Evolutionary conservation across 441 rosid species (phyloP).

Genomic region (Aleurites moluccanus): DNA sequence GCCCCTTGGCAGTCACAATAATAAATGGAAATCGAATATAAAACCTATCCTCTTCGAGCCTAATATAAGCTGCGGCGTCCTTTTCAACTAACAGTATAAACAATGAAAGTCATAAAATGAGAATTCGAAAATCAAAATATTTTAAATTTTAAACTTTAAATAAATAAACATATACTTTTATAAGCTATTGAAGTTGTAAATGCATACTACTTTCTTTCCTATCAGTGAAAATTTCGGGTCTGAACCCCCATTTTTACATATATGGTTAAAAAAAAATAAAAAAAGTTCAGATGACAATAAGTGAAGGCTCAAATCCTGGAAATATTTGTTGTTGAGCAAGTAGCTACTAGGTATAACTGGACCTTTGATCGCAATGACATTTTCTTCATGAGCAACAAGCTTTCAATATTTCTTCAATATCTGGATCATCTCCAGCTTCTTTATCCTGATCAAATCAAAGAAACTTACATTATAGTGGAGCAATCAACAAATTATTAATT

Average conservation of each 20-base stretch:
- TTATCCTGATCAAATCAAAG: constrained; percentile 57
- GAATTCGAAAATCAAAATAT: no score
- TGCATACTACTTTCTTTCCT: not conserved
- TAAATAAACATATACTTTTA: no score
- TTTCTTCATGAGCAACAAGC: constrained; percentile 71
- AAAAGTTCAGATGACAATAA: not conserved
- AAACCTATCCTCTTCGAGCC: constrained; percentile 93
- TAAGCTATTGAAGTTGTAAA: not conserved
- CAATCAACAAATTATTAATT: not conserved
- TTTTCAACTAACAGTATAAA: constrained; percentile 87
- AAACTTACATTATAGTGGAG: not conserved
- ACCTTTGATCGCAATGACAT: not conserved
- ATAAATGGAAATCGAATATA: constrained; percentile 93
- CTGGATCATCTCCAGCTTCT: constrained; percentile 98
- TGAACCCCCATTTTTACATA: not conserved
- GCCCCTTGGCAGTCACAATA: constrained; percentile 92
- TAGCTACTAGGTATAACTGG: not conserved
- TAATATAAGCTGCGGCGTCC: constrained; percentile 88
- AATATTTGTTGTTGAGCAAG: not conserved
- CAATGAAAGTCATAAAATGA: constrained; percentile 1
- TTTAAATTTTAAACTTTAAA: no score
- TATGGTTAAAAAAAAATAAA: no score
- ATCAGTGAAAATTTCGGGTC: not conserved
- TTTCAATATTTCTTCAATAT: constrained; percentile 62
- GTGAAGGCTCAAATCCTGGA: constrained; percentile 13